Evolutionary conservation across 2,329 filamentous ascomycete genomes (phyloP), one percentile per base, ranked within the genome.

Genomic region (Pyricularia grisea): DNA sequence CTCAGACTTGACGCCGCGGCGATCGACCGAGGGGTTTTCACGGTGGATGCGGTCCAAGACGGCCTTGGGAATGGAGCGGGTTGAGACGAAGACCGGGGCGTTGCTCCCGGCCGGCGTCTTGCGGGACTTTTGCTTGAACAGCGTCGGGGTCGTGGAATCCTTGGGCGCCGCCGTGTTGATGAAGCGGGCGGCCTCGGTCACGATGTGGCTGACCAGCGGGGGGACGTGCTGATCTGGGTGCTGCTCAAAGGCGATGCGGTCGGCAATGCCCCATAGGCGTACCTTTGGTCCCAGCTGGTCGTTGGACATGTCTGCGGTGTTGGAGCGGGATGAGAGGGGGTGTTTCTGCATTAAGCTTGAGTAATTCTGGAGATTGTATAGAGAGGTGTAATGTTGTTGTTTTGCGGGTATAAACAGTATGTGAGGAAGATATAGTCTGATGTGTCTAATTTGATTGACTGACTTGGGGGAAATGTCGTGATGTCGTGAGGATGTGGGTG

Each of bases 101-200:
- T 5, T 3, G 23, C 42, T 63, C 28, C 28, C 28, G n/a, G 67
- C 4, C 23, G 30, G 14, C 12, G 75, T 78, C 76, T 86, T 88
- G 50, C 74, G 71, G 27, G 76, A 76, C 71, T 80, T 81, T 66
- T 75, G 69, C 69, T 79, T 80, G 78, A 82, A 83, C 55, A 67
- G 11, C 28, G 28, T 23, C 17, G 42, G 58, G 3, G 80, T 4
- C 14, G n/a, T 3, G 30, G 23, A 14, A 6, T 36, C 20, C 31
- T 78, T 79, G 20, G 84, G 81, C 9, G 87, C 81, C 42, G 86
- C 82, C 11, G 80, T 79, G 73, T 84, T 82, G 74, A 90, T 81
- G 75, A 91, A 89, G 1, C 82, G 80, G 31, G 87, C 76, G 27
- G 86, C 84, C 75, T 91, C 88, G n/a, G 78, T 74, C 36, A 91